Evolutionary conservation across 78 protist species (phyloP), one percentile per base, ranked within the genome.

Genomic region (Anaeramoeba ignava): DNA sequence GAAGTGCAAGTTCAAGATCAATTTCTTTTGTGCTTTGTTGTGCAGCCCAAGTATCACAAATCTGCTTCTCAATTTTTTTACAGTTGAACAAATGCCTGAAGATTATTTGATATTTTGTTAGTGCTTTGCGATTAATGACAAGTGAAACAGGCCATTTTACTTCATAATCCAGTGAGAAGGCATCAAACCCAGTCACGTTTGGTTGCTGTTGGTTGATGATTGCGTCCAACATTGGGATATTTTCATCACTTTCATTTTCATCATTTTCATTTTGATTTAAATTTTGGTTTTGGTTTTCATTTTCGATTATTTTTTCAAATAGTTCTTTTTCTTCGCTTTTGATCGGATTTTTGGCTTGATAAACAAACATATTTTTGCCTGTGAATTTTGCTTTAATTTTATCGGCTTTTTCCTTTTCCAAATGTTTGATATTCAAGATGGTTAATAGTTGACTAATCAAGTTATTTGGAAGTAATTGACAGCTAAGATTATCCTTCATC

Each of bases 91-190:
- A 85, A 79, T 89, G 92, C 83, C 96, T 83, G 81, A 93, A 91
- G 80, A 93, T 81, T 39, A 93, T 85, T 83, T 91, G 96, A 88
- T 93, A 93, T 82, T 93, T 91, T 12, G 67, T 39, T 40, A 91
- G 1, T 1, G 93, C 87, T 33, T 78, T 12, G 27, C 80, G 39
- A 39, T 40, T 82, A 86, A 93, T 86, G 0, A 93, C 83, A 78
- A 93, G 80, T 27, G 92, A 91, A 33, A 92, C 34, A 0, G 96
- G 96, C 93, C 93, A 93, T 2, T 27, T 73, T 37, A 92, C 93
- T 33, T 82, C 54, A 40, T 87, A 92, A 42, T 91, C 91, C 1
- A 92, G 81, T 0, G 93, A 82, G 27, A 92, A 80, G 17, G 93
- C 91, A 37, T 92, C 92, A 3, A 89, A n/a, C 2, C 93, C 94